Evolutionary conservation across 2,329 filamentous ascomycete genomes (phyloP).

Genomic region (Fusarium setosum): DNA sequence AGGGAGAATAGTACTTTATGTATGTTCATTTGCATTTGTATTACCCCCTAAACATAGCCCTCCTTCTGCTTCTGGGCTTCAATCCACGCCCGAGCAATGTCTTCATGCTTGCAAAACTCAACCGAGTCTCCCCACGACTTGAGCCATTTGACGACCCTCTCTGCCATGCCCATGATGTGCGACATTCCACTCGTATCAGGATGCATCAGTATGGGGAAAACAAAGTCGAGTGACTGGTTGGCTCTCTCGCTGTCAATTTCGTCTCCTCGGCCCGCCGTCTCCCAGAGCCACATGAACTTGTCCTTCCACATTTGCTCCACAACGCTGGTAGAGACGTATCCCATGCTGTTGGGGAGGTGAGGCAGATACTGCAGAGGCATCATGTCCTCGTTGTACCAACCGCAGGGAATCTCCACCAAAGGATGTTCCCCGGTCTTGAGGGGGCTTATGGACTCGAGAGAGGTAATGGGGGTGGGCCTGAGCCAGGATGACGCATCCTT

Average conservation of each 20-base stretch:
- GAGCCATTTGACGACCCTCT: slow-evolving; percentile 18
- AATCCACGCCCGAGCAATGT: too few relatives aligned
- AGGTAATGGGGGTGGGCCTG: not conserved
- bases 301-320: slow-evolving; percentile 18
- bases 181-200: slow-evolving; percentile 19
- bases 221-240: too few relatives aligned
- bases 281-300: slow-evolving; percentile 15
- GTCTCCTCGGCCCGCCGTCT: slow-evolving; percentile 1
- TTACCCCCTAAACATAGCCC: too few relatives aligned
- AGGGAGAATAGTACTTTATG: too few relatives aligned
- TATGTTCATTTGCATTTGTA: too few relatives aligned
- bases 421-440: too few relatives aligned
- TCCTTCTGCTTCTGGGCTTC: too few relatives aligned
- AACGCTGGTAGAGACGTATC: slow-evolving; percentile 3
- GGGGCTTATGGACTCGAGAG: not conserved
- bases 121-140: slow-evolving; percentile 17
- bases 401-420: slow-evolving; percentile 20
- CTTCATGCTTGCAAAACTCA: too few relatives aligned
- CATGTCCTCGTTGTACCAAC: slow-evolving; percentile 30
- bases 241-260: not conserved
- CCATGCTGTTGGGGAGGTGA: slow-evolving; percentile 14
- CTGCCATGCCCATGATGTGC: slow-evolving; percentile 14
- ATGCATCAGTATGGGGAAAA: slow-evolving; percentile 19
- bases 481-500: not conserved
- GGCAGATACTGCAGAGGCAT: slow-evolving; percentile 23